These are phyloP conservation scores for Gypsophila paniculata DNA, from an alignment of 179 eudicot genomes.

Conservation along the genomic window DNA sequence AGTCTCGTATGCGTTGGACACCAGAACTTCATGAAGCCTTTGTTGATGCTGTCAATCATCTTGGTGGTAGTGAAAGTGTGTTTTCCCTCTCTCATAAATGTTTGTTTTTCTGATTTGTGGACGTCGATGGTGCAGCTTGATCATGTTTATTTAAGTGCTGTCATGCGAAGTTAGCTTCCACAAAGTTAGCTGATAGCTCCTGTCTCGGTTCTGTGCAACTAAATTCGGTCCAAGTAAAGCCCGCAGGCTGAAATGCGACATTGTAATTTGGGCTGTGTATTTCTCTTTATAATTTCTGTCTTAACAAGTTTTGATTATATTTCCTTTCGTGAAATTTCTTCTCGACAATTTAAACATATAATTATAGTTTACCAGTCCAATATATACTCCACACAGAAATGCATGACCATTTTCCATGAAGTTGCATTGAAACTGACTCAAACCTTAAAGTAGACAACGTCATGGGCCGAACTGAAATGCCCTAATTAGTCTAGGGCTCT, in stretches of 20 bases:
- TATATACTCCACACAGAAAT: no score
- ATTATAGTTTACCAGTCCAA: no score
- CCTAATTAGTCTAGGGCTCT: no score
- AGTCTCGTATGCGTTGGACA: slow-evolving; percentile 62
- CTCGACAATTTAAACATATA: no score
- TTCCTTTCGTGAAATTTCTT: no score
- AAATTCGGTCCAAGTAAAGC: neutral
- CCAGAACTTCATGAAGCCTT: slow-evolving; percentile 57
- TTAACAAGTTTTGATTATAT: no score
- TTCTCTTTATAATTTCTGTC: no score
- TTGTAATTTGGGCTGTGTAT: neutral
- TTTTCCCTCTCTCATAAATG: slow-evolving; percentile 7
- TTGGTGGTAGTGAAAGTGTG: slow-evolving; percentile 55
- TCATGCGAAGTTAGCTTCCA: neutral
- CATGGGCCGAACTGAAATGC: no score
- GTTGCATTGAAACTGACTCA: no score
- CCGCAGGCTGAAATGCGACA: neutral
- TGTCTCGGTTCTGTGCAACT: neutral
- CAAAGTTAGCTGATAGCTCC: neutral
- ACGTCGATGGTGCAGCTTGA: neutral
- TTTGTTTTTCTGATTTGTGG: slow-evolving; percentile 4
- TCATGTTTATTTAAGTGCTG: neutral
- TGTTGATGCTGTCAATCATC: slow-evolving; percentile 53
- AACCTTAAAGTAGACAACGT: no score
- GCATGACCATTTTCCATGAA: no score